These are phyloP conservation scores for Moelleriella libera DNA, from an alignment of 2,329 filamentous ascomycete species.

Conservation along the genomic window DNA sequence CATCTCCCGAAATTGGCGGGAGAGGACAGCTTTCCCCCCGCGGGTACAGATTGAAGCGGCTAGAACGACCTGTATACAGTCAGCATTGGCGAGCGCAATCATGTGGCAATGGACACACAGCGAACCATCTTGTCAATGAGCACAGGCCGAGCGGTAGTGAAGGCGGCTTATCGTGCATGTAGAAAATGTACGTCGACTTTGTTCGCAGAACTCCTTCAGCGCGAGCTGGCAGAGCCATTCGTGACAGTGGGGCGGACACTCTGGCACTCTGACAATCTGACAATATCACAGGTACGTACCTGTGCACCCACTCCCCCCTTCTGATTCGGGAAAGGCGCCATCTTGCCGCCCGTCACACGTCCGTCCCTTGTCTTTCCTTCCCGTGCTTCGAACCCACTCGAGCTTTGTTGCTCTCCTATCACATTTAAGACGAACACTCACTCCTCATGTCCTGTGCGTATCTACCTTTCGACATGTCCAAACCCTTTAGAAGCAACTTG, in stretches of 20 bases:
- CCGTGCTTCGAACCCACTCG: not conserved
- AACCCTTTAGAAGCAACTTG: too few species aligned
- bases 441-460: too few species aligned
- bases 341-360: not conserved
- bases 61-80: conserved; percentile 65
- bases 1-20: conserved; percentile 95
- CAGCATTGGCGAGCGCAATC: not conserved
- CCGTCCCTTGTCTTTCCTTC: not conserved
- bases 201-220: not conserved
- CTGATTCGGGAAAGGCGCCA: not conserved
- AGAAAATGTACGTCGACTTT: not conserved
- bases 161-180: not conserved
- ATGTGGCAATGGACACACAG: too few species aligned
- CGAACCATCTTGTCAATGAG: conserved; percentile 24
- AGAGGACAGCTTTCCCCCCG: conserved; percentile 95
- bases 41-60: conserved; percentile 98
- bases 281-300: not conserved
- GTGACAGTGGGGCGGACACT: not conserved
- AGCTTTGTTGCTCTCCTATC: too few species aligned
- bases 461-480: too few species aligned
- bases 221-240: not conserved
- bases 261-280: not conserved
- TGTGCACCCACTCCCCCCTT: not conserved
- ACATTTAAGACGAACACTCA: too few species aligned
- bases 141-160: conserved; percentile 3